Evolutionary conservation across 202 grass and related monocot genomes (phyloP), one percentile per base, ranked within the genome.

Genomic region (Elaeis oleifera): DNA sequence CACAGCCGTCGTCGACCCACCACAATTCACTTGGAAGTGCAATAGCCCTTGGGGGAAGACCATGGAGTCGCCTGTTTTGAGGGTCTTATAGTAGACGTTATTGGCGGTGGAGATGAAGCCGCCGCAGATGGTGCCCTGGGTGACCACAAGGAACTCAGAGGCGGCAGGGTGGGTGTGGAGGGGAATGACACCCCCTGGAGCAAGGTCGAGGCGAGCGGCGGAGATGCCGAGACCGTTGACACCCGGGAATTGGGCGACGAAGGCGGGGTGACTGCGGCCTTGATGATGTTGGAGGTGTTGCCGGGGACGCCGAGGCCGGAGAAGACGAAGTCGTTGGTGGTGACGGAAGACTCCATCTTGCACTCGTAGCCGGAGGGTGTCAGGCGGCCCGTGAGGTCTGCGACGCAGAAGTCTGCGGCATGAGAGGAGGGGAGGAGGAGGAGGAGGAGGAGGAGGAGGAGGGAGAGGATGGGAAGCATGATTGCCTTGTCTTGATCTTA

Each of bases 161-260:
- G 1, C 88, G 61, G 58, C 80, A n/a, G 88, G 88, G 70, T 91
- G 88, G 20, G 80, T 84, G 80, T 91, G 88, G 31, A 91, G 23
- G 25, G 88, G 88, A 3, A 91, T n/a, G 18, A 91, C 83, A 25
- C 88, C 88, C 3, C 67, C 71, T 1, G 23, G 22, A 49, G 80
- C 80, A 53, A 91, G 16, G 74, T 87, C 88, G 54, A 84, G 54
- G 56, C 88, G 73, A 6, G 88, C 83, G 17, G 71, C 83, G 2
- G 88, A 91, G 71, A 91, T 80, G 58, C 88, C 88, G 7, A 91
- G 83, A 11, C 88, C 88, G 74, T 91, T 91, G 13, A 85, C 75
- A 50, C 74, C 88, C 0, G 88, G 83, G 65, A 91, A 87, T 70
- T 87, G 79, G 15, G 20, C 71, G 0, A 91, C 88, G 78, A 91